These are phyloP conservation scores for Lenzites betulinus DNA, from an alignment of 768 basidiomycete species.

Conservation along the genomic window DNA sequence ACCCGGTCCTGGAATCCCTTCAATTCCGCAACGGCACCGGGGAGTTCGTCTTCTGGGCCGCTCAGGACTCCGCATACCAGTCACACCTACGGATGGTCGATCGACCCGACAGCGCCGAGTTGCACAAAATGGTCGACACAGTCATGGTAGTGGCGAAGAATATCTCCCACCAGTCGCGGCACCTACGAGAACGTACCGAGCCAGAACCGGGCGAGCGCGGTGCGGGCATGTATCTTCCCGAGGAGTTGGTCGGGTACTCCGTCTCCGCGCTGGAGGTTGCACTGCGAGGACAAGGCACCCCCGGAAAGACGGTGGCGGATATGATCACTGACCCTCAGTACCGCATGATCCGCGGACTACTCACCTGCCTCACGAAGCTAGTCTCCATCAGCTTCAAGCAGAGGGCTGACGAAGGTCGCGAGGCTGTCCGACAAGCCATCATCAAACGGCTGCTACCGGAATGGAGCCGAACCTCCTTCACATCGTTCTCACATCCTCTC, in stretches of 20 bases:
- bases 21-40: conserved; percentile 82
- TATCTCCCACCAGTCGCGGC: conserved; percentile 82
- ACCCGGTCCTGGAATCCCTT: conserved; percentile 66
- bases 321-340: conserved; percentile 76
- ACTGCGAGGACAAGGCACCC: conserved; percentile 62
- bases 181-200: conserved; percentile 76
- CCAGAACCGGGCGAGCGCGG: conserved; percentile 76
- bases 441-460: conserved; percentile 89
- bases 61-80: conserved; percentile 73
- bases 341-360: conserved; percentile 74
- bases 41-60: conserved; percentile 88
- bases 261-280: conserved; percentile 80
- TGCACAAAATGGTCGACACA: conserved; percentile 84
- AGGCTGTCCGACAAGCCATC: conserved; percentile 79
- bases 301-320: conserved; percentile 62
- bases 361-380: conserved; percentile 68
- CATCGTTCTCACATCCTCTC: conserved; percentile 81
- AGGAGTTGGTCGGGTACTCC: conserved; percentile 90
- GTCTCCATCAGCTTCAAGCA: conserved; percentile 69
- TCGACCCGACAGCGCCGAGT: conserved; percentile 54
- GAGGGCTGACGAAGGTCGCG: conserved; percentile 71
- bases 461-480: conserved; percentile 86
- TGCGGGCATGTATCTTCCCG: conserved; percentile 86
- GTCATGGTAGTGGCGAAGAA: conserved; percentile 77
- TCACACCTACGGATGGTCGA: conserved; percentile 54